A percentile compares a stretch with the other conserved stretches of the same genome.
These are phyloP conservation scores for Apium graveolens DNA, from an alignment of 129 eudicot species.

Conservation along the genomic window DNA sequence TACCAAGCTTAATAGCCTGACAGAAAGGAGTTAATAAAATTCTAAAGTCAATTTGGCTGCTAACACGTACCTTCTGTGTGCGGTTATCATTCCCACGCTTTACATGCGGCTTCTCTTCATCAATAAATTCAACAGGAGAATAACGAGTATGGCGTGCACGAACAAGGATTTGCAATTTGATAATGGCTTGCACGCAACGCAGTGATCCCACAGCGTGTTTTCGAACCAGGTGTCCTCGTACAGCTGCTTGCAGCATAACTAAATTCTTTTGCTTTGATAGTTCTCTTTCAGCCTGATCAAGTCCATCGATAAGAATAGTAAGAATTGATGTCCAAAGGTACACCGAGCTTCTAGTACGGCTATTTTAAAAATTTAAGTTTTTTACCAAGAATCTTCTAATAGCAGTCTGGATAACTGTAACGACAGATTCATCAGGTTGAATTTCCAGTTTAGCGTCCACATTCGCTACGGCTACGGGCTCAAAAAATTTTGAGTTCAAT, in stretches of 20 bases:
- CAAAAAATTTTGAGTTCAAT: slow-evolving; percentile 24
- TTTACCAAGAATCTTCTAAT: slow-evolving; percentile 69
- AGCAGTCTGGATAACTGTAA: slow-evolving; percentile 60
- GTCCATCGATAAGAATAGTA: not conserved
- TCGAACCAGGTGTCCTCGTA: slow-evolving; percentile 87
- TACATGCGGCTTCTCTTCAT: slow-evolving; percentile 16
- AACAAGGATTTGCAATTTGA: slow-evolving; percentile 75
- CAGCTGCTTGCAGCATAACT: slow-evolving; percentile 81
- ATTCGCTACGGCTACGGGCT: slow-evolving; percentile 5
- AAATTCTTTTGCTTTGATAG: slow-evolving; percentile 43
- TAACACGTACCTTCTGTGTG: slow-evolving; percentile 20
- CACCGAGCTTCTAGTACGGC: not conserved
- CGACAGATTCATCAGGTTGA: slow-evolving; percentile 41
- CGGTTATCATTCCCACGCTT: slow-evolving; percentile 15
- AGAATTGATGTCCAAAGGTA: not conserved
- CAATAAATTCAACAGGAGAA: slow-evolving; percentile 14
- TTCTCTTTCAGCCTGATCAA: slow-evolving; percentile 52
- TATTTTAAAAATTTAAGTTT: not conserved
- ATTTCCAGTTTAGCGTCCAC: slow-evolving; percentile 16
- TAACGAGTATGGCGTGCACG: slow-evolving; percentile 58
- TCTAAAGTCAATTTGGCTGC: not conserved
- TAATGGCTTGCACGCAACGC: slow-evolving; percentile 81
- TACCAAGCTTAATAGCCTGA: not conserved
- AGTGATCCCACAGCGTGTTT: slow-evolving; percentile 82
- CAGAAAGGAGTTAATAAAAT: not conserved